Evolutionary conservation across 176 grass and related monocot genomes (phyloP).

Genomic region (Rhipidocladum racemiflorum): DNA sequence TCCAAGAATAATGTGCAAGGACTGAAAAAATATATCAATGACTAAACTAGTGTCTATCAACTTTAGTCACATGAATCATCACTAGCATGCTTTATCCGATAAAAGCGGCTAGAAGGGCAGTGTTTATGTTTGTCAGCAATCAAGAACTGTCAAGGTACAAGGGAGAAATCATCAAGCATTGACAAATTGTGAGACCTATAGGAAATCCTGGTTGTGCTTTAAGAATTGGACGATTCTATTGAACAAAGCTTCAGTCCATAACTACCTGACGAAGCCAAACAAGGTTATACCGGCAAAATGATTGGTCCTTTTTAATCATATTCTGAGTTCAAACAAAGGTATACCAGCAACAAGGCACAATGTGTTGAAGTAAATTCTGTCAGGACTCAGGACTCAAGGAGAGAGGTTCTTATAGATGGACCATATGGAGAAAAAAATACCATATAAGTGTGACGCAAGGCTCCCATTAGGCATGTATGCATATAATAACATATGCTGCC

Average conservation of each 20-base stretch:
- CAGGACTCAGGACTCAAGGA: background rate
- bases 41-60: background rate
- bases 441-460: constrained; percentile 89
- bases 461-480: constrained; percentile 95
- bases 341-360: background rate
- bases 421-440: constrained; percentile 48
- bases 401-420: background rate
- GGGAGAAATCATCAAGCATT: constrained; percentile 10
- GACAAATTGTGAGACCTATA: background rate
- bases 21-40: background rate
- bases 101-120: background rate
- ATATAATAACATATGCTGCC: constrained; percentile 88
- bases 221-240: background rate
- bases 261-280: no score
- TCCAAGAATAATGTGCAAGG: background rate
- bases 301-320: background rate
- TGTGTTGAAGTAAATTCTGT: constrained; percentile 3
- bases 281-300: background rate
- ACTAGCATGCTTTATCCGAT: background rate
- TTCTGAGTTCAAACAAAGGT: background rate
- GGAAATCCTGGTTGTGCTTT: background rate
- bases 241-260: no score
- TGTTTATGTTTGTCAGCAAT: constrained; percentile 8
- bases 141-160: constrained; percentile 19
- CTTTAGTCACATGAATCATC: constrained; percentile 15